Conservation (phyloP, 352 stramenopile species). For the Pilasporangium apinafurcum region DNA sequence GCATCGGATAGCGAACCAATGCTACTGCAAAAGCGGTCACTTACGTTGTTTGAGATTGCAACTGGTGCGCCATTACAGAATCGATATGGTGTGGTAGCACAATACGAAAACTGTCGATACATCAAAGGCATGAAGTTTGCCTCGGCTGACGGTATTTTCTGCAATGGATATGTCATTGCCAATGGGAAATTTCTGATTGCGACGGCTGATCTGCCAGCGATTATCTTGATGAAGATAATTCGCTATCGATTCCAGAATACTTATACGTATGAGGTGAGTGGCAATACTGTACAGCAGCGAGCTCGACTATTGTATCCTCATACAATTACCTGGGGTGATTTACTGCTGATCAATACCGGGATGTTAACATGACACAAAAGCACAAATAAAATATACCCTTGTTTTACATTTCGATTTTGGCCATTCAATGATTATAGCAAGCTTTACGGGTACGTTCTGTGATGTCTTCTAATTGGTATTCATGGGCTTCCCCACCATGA, state of each 20-base stretch:
- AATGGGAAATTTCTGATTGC: slow-evolving; percentile 1
- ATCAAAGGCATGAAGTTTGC: slow-evolving; percentile 1
- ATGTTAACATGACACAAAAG: background rate
- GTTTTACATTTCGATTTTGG: too few relatives aligned
- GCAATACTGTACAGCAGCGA: background rate
- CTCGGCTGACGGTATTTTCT: slow-evolving; percentile 1
- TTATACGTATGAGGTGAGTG: slow-evolving; percentile 2
- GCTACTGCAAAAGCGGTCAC: too few relatives aligned
- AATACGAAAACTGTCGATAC: slow-evolving; percentile 2
- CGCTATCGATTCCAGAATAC: slow-evolving; percentile 1
- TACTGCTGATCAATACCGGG: background rate
- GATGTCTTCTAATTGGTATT: too few relatives aligned
- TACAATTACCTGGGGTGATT: background rate
- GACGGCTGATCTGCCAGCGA: slow-evolving; percentile 4
- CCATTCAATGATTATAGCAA: too few relatives aligned
- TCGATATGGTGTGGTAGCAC: background rate
- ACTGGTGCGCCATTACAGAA: slow-evolving; percentile 1
- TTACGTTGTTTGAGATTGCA: background rate
- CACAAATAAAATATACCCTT: too few relatives aligned
- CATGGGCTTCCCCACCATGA: too few relatives aligned
- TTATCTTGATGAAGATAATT: slow-evolving; percentile 4
- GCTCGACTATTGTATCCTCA: slow-evolving; percentile 2
- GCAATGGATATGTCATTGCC: slow-evolving; percentile 4
- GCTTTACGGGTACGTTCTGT: too few relatives aligned
- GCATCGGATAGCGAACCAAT: too few relatives aligned